Evolutionary conservation across 2,329 filamentous ascomycete species (phyloP).

Genomic region (Cryphonectria naterciae): DNA sequence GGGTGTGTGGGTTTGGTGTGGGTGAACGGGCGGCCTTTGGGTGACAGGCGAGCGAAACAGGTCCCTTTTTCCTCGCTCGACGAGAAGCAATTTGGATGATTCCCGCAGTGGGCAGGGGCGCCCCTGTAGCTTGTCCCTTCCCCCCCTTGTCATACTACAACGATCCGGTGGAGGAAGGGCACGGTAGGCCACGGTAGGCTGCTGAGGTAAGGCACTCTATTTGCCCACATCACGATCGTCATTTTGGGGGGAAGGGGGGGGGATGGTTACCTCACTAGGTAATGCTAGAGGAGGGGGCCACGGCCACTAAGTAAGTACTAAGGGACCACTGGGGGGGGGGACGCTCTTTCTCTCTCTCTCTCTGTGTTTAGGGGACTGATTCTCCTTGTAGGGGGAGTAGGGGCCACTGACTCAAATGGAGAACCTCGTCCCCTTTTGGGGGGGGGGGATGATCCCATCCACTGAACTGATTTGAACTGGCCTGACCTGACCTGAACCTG

Average conservation of each 20-base stretch:
- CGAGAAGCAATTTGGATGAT: background rate
- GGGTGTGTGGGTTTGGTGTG: conserved; percentile 1
- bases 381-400: background rate
- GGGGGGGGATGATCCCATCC: background rate
- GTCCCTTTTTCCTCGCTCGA: background rate
- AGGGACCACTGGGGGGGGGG: background rate
- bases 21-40: background rate
- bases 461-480: too few species aligned
- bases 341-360: background rate
- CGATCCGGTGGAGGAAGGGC: background rate
- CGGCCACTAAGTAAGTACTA: background rate
- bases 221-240: conserved; percentile 8
- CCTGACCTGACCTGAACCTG: background rate
- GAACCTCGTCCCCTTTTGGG: background rate
- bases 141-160: background rate
- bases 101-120: background rate
- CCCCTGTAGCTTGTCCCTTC: background rate
- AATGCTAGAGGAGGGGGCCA: background rate
- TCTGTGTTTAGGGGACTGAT: background rate
- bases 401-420: background rate
- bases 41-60: background rate
- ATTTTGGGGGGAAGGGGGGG: conserved; percentile 4
- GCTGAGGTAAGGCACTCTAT: conserved; percentile 6
- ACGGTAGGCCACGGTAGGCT: background rate
- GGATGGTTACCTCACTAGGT: background rate